These are phyloP conservation scores for Cryptococcus depauperatus DNA, from an alignment of 1,284 basidiomycete species.

Conservation along the genomic window DNA sequence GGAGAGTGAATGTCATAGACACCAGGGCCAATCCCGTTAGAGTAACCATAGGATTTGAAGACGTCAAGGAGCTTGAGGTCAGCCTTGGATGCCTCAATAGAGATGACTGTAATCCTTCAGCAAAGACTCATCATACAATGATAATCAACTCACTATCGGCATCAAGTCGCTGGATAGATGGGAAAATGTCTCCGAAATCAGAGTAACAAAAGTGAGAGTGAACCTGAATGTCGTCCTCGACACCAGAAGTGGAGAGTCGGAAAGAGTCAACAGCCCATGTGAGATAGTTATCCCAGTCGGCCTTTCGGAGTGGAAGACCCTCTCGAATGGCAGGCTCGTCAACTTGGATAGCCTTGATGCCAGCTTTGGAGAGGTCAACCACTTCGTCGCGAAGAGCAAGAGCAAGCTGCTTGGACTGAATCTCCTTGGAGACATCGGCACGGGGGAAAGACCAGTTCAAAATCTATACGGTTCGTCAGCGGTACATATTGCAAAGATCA, in stretches of 20 bases:
- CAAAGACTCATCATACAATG: background rate
- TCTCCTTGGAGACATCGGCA: slow-evolving; percentile 90
- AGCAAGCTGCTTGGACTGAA: slow-evolving; percentile 97
- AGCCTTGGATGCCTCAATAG: slow-evolving; percentile 95
- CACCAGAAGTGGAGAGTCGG: slow-evolving; percentile 90
- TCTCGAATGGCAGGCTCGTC: slow-evolving; percentile 99
- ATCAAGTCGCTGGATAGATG: slow-evolving; percentile 92
- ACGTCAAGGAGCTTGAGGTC: slow-evolving; percentile 95
- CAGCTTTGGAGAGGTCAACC: slow-evolving; percentile 91
- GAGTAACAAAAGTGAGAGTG: slow-evolving; percentile 82
- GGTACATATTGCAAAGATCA: background rate
- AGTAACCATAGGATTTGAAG: slow-evolving; percentile 93
- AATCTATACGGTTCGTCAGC: slow-evolving; percentile 49
- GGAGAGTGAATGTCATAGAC: slow-evolving; percentile 99
- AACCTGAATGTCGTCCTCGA: slow-evolving; percentile 82
- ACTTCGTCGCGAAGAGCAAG: slow-evolving; percentile 98
- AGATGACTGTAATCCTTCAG: slow-evolving; percentile 89
- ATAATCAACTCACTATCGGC: slow-evolving; percentile 60
- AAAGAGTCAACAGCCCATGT: slow-evolving; percentile 97
- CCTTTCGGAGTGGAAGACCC: slow-evolving; percentile 87
- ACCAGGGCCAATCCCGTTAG: slow-evolving; percentile 97
- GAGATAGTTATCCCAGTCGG: slow-evolving; percentile 91
- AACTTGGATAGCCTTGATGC: slow-evolving; percentile 97
- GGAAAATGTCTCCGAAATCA: slow-evolving; percentile 93
- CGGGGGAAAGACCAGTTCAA: slow-evolving; percentile 99